Evolutionary conservation across 2,329 filamentous ascomycete genomes (phyloP), one percentile per base, ranked within the genome.

Genomic region (Diplodia mutila): DNA sequence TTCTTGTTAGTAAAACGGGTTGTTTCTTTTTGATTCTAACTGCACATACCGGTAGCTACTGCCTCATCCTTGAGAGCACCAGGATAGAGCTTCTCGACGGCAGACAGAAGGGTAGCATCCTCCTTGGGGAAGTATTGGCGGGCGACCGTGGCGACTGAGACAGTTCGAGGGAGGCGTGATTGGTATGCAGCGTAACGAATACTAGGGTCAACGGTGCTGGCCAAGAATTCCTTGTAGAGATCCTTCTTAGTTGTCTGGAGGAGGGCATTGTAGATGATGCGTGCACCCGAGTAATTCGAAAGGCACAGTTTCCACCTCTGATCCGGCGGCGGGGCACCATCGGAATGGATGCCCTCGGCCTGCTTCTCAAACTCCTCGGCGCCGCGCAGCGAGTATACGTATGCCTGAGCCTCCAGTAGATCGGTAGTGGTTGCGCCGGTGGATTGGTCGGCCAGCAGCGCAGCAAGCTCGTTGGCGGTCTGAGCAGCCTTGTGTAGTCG

Each of bases 101-200:
- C 85, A 32, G 85, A 80, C 0, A 91, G 86, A 16, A 97, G 81
- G 9, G 84, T 79, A 1, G 81, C 75, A 69, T 93, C 85, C 27
- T 88, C 85, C 12, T 83, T 82, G 1, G 92, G 90, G 72, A 98
- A 97, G 69, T 90, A 89, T 71, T 91, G 90, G 72, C 89, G 89
- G 2, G 92, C 91, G 70, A 98, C 91, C 8, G 89, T 87, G 0
- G 90, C 86, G 59, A 97, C 90, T 2, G 94, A 90, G 65, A 93
- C 87, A 2, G 93, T 97, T 52, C 95, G 89, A 0, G 94, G 91
- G 37, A 97, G 87, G 77, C 94, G 91, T 76, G 93, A 86, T 79
- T 97, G 93, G 78, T 98, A 98, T 21, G 95, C 93, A 42, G 94
- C 94, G 78, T 96, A 98, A 70, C 94, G 90, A 74, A 99, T 92